Percentiles rank a stretch among this genome's conserved stretches.
phyloP scores from a whole-genome alignment of 2,329 filamentous ascomycete genomes.

The Ophiocordyceps polyrhachis-furcata region DNA sequence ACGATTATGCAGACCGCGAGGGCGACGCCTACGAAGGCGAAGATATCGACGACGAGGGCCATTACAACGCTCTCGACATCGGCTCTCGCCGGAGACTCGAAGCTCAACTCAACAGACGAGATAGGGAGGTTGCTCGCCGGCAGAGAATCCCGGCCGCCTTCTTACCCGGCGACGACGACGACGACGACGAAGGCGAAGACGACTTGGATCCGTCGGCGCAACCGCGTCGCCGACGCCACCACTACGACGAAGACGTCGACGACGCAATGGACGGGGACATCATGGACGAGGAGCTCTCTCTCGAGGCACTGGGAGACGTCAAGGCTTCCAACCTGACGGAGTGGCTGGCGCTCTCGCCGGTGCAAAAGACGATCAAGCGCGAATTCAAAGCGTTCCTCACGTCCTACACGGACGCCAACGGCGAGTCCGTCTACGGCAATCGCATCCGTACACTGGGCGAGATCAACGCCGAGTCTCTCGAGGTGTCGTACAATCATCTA shows the following conservation, averaged over 20 bases:
- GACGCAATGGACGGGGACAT: constrained; percentile 85
- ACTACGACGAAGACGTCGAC: constrained; percentile 87
- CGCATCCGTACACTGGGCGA: constrained; percentile 92
- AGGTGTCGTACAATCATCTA: constrained; percentile 89
- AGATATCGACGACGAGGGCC: constrained; percentile 60
- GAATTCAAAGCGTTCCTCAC: constrained; percentile 97
- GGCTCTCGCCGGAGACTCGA: constrained; percentile 53
- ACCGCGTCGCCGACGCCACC: constrained; percentile 65
- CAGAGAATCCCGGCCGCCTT: constrained; percentile 55
- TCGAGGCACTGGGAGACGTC: constrained; percentile 80
- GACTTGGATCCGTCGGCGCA: constrained; percentile 73
- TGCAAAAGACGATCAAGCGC: constrained; percentile 81
- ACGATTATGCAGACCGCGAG: constrained; percentile 49
- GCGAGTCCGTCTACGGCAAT: constrained; percentile 84
- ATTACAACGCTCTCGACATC: constrained; percentile 51
- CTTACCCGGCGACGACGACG: constrained; percentile 66
- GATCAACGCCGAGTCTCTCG: constrained; percentile 86
- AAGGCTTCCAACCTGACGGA: constrained; percentile 88
- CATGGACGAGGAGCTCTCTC: constrained; percentile 85
- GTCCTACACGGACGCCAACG: constrained; percentile 79
- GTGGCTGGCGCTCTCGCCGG: constrained; percentile 80
- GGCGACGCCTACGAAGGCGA: constrained; percentile 51
- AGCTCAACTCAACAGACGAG: constrained; percentile 52
- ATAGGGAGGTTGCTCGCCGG: constrained; percentile 49
- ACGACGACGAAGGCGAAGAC: constrained; percentile 66